Conservation (phyloP, 2,329 filamentous ascomycete genomes). For the Bipolaris victoriae region DNA sequence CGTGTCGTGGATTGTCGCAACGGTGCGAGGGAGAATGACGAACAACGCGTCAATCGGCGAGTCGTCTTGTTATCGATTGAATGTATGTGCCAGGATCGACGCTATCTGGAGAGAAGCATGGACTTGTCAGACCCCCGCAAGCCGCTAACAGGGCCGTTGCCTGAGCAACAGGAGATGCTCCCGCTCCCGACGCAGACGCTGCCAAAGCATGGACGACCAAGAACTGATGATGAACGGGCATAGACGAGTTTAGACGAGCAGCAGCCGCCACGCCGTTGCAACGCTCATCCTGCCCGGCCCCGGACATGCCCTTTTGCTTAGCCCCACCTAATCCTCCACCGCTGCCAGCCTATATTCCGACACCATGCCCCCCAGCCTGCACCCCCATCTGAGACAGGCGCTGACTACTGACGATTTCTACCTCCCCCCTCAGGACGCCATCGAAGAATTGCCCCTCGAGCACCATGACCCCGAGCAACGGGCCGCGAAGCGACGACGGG, state of each 20-base stretch:
- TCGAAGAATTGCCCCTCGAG: conserved; percentile 54
- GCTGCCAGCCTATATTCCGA: background rate
- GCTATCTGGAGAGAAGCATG: conserved; percentile 14
- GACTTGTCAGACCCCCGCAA: conserved; percentile 15
- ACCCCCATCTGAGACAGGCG: conserved; percentile 34
- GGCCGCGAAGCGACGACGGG: conserved; percentile 60
- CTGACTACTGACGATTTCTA: conserved; percentile 30
- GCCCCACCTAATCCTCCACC: conserved; percentile 13
- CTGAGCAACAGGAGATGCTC: conserved; percentile 11
- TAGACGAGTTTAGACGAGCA: conserved; percentile 2
- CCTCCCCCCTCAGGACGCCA: conserved; percentile 47
- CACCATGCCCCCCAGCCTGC: conserved; percentile 29
- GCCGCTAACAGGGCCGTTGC: conserved; percentile 12
- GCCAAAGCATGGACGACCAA: conserved; percentile 1
- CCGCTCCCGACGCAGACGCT: conserved; percentile 13
- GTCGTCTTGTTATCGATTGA: conserved; percentile 21
- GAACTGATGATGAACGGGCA: background rate
- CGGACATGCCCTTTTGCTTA: conserved; percentile 17
- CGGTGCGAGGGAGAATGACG: conserved; percentile 21
- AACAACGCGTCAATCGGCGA: conserved; percentile 32
- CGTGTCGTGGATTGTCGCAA: conserved; percentile 19
- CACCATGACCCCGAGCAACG: conserved; percentile 65
- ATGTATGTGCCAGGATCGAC: conserved; percentile 34
- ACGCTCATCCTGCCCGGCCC: conserved; percentile 1
- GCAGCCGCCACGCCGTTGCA: background rate